phyloP scores from a whole-genome alignment of 345 rosid species.

The Citrus hindsii region DNA sequence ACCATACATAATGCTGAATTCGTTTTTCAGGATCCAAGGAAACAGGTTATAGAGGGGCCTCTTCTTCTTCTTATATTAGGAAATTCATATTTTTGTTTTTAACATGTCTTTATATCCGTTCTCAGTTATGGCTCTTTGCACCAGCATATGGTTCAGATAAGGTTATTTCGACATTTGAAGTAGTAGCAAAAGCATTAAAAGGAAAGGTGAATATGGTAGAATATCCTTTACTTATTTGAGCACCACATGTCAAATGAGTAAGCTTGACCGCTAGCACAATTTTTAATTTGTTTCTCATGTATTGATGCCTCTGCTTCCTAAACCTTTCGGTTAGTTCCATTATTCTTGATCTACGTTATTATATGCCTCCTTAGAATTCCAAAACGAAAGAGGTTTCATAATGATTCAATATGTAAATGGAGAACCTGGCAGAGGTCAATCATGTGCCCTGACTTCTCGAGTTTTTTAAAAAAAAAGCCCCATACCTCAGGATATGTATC shows the following conservation, averaged over 20 bases:
- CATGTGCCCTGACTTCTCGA: neutral
- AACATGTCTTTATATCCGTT: neutral
- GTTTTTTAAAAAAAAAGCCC: neutral
- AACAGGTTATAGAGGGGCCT: slow-evolving; percentile 6
- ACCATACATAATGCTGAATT: neutral
- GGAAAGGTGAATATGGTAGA: slow-evolving; percentile 14
- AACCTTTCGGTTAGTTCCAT: neutral
- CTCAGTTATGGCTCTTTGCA: slow-evolving; percentile 28
- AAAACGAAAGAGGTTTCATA: neutral
- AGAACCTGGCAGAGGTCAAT: neutral
- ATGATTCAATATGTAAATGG: neutral
- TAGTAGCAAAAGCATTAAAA: slow-evolving; percentile 18
- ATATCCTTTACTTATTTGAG: neutral
- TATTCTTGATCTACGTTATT: neutral
- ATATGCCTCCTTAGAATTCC: neutral
- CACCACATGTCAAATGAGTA: neutral
- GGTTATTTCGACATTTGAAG: slow-evolving; percentile 10
- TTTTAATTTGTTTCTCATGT: neutral
- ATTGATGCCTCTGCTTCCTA: neutral
- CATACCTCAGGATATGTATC: neutral
- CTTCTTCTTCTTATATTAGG: neutral
- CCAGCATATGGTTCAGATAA: neutral
- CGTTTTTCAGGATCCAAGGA: slow-evolving; percentile 7
- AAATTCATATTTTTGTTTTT: neutral
- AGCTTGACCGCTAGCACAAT: neutral